Conservation (phyloP, 139 green algal species). For the Spirogloea muscicola region DNA sequence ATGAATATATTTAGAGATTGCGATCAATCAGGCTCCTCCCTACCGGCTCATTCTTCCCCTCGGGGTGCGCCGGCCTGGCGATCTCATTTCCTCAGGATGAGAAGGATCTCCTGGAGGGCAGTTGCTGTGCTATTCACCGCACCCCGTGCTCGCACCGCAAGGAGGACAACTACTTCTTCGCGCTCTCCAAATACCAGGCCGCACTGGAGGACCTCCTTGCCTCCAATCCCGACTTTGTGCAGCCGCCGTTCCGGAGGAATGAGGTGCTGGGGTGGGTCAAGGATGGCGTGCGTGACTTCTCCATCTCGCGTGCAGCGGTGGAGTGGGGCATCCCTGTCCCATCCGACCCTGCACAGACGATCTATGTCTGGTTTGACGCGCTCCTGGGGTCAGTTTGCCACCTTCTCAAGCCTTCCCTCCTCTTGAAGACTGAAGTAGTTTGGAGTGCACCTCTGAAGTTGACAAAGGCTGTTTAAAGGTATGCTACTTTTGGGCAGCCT, state of each 20-base stretch:
- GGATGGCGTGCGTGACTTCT: slow-evolving; percentile 88
- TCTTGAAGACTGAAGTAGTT: too few species aligned
- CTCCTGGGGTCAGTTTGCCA: slow-evolving; percentile 50
- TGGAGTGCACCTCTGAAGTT: too few species aligned
- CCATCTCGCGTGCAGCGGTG: slow-evolving; percentile 82
- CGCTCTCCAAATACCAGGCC: slow-evolving; percentile 78
- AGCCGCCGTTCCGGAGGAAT: slow-evolving; percentile 74
- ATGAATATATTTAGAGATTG: background rate
- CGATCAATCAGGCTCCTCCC: background rate
- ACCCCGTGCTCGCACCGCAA: slow-evolving; percentile 66
- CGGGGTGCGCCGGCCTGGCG: too few species aligned
- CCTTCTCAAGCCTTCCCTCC: slow-evolving; percentile 46
- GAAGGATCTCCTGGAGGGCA: slow-evolving; percentile 48
- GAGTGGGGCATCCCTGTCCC: slow-evolving; percentile 90
- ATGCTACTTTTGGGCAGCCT: too few species aligned
- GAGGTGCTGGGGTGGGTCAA: slow-evolving; percentile 81
- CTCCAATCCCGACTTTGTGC: slow-evolving; percentile 69
- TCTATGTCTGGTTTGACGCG: slow-evolving; percentile 91
- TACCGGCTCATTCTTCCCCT: background rate
- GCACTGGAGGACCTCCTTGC: slow-evolving; percentile 63
- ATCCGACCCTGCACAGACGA: slow-evolving; percentile 80
- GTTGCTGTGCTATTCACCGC: slow-evolving; percentile 79
- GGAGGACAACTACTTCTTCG: slow-evolving; percentile 99
- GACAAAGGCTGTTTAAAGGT: too few species aligned
- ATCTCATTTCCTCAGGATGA: too few species aligned